phyloP scores from a whole-genome alignment of 2,329 filamentous ascomycete genomes.

The Beauveria sp. region DNA sequence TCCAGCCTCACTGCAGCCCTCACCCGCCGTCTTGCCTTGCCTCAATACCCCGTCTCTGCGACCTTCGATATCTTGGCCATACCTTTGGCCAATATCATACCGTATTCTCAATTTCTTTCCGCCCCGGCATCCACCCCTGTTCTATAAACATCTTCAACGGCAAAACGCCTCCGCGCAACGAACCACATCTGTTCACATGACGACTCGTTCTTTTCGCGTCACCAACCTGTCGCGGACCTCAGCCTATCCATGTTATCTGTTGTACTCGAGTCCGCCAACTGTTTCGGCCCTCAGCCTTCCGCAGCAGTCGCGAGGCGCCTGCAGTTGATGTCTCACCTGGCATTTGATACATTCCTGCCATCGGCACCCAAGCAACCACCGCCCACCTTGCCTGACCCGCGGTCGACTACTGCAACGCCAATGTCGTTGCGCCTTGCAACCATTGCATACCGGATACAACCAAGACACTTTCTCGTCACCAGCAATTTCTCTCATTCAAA shows the following conservation, averaged over 20 bases:
- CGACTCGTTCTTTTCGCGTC: background rate
- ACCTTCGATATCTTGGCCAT: too few species aligned
- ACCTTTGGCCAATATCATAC: background rate
- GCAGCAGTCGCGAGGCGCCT: background rate
- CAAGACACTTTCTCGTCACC: background rate
- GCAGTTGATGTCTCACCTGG: constrained; percentile 5
- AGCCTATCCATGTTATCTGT: background rate
- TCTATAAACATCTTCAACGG: background rate
- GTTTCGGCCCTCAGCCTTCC: background rate
- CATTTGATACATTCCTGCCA: constrained; percentile 9
- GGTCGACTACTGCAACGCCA: background rate
- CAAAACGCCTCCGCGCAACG: background rate
- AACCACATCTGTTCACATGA: background rate
- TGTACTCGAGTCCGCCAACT: background rate
- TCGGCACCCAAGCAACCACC: constrained; percentile 3
- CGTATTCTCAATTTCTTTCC: background rate
- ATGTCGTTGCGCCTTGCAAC: constrained; percentile 3
- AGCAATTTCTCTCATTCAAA: background rate
- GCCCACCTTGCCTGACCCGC: background rate
- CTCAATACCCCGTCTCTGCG: background rate
- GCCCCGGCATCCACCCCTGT: background rate
- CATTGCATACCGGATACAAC: constrained; percentile 1
- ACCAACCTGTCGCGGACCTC: background rate
- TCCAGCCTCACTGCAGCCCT: background rate
- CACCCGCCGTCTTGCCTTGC: background rate